These are phyloP conservation scores for Neofusicoccum kwambonambiense DNA, from an alignment of 2,329 filamentous ascomycete genomes.

Conservation along the genomic window DNA sequence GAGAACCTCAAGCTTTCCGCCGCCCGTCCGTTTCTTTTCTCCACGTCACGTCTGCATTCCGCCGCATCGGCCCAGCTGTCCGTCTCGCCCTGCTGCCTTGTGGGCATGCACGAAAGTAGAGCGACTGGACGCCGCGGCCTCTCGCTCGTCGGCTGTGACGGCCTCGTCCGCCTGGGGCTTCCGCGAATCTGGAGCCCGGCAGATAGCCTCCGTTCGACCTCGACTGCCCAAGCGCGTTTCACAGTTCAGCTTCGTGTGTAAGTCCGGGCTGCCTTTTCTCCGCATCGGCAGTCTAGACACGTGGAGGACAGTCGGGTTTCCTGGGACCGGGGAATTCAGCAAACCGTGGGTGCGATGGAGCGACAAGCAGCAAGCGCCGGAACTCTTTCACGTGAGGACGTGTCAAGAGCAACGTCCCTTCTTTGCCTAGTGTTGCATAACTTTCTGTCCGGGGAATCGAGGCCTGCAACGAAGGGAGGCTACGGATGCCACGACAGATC, in stretches of 20 bases:
- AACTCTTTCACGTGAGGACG: not conserved
- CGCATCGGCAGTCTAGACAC: not conserved
- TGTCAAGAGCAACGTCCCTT: not conserved
- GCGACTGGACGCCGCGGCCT: not conserved
- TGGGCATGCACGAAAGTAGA: not conserved
- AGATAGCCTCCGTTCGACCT: too few species aligned
- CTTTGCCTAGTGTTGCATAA: conserved; percentile 6
- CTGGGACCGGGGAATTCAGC: conserved; percentile 1
- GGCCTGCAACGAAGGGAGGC: not conserved
- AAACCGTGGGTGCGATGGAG: not conserved
- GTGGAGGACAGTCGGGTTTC: not conserved
- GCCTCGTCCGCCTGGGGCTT: not conserved
- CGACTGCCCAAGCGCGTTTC: not conserved
- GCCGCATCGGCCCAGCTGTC: too few species aligned
- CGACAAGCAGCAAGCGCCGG: not conserved
- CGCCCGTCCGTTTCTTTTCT: not conserved
- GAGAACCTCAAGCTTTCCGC: not conserved
- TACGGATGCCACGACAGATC: not conserved
- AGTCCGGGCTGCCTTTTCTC: not conserved
- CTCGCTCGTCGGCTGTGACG: not conserved
- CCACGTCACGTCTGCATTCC: not conserved
- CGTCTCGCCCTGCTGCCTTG: not conserved
- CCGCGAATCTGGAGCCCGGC: too few species aligned
- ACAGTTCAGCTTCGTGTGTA: not conserved
- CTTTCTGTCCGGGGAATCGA: not conserved